Evolutionary conservation across 495 filamentous ascomycete genomes (phyloP).

Genomic region (Trichocladium uniseriatum): DNA sequence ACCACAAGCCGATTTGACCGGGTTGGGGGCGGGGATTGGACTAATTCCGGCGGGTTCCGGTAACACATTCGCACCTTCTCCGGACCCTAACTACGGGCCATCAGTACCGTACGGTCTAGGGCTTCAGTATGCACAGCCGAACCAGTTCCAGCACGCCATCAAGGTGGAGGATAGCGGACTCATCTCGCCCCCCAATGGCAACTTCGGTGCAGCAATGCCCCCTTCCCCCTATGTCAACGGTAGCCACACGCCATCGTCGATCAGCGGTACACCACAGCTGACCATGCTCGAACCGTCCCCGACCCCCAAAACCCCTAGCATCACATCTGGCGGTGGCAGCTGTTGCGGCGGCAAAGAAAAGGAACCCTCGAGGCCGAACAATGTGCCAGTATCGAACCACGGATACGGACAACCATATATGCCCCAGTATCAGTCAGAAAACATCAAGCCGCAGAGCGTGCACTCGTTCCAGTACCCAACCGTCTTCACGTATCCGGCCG

Average conservation of each 20-base stretch:
- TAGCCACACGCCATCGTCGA: constrained; percentile 4
- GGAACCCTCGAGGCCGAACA: neutral
- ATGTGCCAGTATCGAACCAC: neutral
- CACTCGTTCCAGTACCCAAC: constrained; percentile 13
- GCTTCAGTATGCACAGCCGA: constrained; percentile 10
- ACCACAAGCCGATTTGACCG: neutral
- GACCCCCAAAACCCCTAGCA: constrained; percentile 7
- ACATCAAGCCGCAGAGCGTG: constrained; percentile 7
- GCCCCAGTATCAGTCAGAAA: neutral
- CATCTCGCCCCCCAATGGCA: constrained; percentile 1
- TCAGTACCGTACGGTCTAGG: constrained; percentile 15
- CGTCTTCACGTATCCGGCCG: constrained; percentile 31
- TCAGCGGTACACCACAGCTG: constrained; percentile 1
- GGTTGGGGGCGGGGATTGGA: constrained; percentile 1
- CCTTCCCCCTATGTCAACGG: constrained; percentile 5
- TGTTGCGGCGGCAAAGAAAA: constrained; percentile 9
- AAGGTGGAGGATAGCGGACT: constrained; percentile 14
- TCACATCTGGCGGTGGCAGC: neutral
- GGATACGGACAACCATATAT: neutral
- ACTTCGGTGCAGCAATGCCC: neutral
- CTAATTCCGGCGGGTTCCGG: constrained; percentile 3
- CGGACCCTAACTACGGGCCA: constrained; percentile 2
- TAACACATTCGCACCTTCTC: neutral
- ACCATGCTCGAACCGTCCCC: neutral
- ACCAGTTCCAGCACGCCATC: constrained; percentile 9